A percentile compares a stretch with the other conserved stretches of the same genome.
Evolutionary conservation across 768 basidiomycete genomes (phyloP).

Genomic region (Myochromella boudieri): DNA sequence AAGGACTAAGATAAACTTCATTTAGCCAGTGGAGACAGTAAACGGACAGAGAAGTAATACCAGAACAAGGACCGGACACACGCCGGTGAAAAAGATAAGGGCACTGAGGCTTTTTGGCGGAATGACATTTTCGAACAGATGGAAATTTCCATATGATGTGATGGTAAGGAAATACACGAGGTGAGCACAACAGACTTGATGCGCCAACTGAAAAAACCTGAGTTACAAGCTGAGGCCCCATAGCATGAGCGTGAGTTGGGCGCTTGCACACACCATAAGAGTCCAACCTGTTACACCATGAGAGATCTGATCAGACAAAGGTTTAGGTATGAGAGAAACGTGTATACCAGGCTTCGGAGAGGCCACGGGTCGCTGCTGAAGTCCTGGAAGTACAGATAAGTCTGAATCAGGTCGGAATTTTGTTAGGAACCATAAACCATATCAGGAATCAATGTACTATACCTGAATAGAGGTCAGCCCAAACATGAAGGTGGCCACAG

Average conservation of each 20-base stretch:
- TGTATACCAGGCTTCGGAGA: neutral
- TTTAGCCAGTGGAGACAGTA: no score
- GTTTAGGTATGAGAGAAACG: neutral
- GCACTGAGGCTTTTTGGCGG: neutral
- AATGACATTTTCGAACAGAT: neutral
- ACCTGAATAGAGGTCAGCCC: no score
- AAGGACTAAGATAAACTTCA: neutral
- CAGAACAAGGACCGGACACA: neutral
- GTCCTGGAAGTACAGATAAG: conserved; percentile 2
- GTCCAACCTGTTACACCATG: neutral
- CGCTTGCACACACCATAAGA: neutral
- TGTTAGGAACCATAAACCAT: no score
- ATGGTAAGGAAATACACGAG: neutral
- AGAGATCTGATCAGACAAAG: no score
- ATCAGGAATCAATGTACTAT: no score
- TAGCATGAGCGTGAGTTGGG: no score
- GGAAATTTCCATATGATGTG: neutral
- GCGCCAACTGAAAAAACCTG: neutral
- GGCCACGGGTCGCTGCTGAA: neutral
- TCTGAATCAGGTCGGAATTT: no score
- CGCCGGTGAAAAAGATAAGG: neutral
- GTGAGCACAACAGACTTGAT: neutral
- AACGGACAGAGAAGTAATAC: neutral
- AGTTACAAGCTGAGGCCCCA: neutral
- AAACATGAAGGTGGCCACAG: no score